Percentiles rank a stretch among this genome's conserved stretches.
These are phyloP conservation scores for Glebionis coronaria DNA, from an alignment of 129 eudicot species.

Conservation along the genomic window DNA sequence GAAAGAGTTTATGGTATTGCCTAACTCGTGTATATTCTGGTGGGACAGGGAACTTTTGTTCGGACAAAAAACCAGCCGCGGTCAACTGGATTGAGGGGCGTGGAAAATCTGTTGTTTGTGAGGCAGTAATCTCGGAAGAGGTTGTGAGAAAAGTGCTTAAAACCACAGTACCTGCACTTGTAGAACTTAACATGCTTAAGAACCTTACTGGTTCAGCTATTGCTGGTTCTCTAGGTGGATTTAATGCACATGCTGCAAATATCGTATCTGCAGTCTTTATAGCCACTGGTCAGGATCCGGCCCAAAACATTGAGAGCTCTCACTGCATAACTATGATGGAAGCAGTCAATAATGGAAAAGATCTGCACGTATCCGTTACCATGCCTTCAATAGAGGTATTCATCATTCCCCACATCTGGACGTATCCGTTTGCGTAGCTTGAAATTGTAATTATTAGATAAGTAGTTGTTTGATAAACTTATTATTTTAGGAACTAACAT, in stretches of 20 bases:
- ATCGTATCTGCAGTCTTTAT: constrained; percentile 70
- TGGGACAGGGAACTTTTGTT: constrained; percentile 61
- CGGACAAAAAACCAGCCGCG: constrained; percentile 80
- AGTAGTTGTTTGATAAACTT: neutral
- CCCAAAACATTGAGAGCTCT: constrained; percentile 76
- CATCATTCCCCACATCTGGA: neutral
- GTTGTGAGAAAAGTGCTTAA: constrained; percentile 63
- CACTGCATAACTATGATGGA: constrained; percentile 86
- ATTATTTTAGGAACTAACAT: too few relatives aligned
- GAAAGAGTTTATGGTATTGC: neutral
- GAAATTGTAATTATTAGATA: neutral
- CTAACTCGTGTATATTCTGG: constrained; percentile 1
- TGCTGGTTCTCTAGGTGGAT: constrained; percentile 85
- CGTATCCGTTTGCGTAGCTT: neutral
- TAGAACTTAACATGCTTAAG: constrained; percentile 82
- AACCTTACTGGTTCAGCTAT: constrained; percentile 77
- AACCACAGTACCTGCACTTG: constrained; percentile 62
- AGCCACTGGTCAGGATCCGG: constrained; percentile 85
- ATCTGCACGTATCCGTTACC: constrained; percentile 67
- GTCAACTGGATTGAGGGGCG: constrained; percentile 80
- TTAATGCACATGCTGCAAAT: constrained; percentile 80
- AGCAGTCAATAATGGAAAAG: constrained; percentile 60
- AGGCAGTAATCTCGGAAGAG: constrained; percentile 58
- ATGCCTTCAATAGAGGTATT: constrained; percentile 84
- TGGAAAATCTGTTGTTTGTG: constrained; percentile 78